Percentiles rank a stretch among this genome's conserved stretches.
Evolutionary conservation across 495 filamentous ascomycete species (phyloP).

Genomic region (Tuber borchii): DNA sequence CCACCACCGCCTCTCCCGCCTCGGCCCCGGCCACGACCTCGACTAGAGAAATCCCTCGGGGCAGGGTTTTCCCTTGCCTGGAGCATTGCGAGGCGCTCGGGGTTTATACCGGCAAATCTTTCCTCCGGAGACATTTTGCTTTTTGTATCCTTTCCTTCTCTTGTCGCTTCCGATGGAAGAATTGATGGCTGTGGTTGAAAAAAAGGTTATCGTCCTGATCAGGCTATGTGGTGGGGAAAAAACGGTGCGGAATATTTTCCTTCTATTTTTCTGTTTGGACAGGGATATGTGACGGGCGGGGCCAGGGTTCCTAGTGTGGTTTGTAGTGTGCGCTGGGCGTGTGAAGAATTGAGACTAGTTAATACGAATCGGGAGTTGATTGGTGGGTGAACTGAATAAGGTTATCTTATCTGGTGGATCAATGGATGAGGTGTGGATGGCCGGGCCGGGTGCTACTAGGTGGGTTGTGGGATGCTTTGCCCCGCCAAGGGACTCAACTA

Average conservation of each 20-base stretch:
- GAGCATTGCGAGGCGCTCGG: constrained; percentile 37
- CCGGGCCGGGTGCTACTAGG: too few species aligned
- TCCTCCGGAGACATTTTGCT: constrained; percentile 26
- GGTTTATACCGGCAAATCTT: constrained; percentile 33
- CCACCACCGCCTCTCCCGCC: constrained; percentile 13
- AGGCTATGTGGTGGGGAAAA: not conserved
- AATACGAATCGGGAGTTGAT: not conserved
- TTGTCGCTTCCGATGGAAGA: not conserved
- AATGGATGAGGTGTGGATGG: not conserved
- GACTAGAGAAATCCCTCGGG: not conserved
- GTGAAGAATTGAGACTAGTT: not conserved
- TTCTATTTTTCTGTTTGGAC: not conserved
- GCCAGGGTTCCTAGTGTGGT: not conserved
- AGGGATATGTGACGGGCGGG: not conserved
- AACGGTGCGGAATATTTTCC: not conserved
- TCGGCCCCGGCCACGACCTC: constrained; percentile 4
- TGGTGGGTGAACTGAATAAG: not conserved
- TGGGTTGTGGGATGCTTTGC: not conserved
- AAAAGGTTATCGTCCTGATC: not conserved
- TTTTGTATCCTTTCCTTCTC: not conserved
- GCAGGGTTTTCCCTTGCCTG: constrained; percentile 2
- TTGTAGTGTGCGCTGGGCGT: not conserved
- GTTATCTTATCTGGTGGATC: constrained; percentile 4
- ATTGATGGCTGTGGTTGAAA: not conserved
- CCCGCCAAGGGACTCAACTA: not conserved